Evolutionary conservation across 169 alveolate genomes (phyloP).

Genomic region (Besnoitia besnoiti): DNA sequence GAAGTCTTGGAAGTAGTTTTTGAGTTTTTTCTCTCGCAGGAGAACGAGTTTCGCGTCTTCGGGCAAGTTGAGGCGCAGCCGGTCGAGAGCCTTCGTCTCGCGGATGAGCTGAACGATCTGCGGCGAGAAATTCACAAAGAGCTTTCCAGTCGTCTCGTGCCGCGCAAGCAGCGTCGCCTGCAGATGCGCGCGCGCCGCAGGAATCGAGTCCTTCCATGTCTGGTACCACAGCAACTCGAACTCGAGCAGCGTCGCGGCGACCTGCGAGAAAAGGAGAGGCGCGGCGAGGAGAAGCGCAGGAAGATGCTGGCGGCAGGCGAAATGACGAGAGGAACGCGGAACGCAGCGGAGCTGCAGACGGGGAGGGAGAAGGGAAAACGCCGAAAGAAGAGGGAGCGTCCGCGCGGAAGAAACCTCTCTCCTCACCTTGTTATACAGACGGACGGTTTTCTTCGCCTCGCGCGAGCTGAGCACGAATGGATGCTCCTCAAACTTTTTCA

Average conservation of each 20-base stretch:
- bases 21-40: conserved; percentile 93
- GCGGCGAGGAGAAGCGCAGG: neutral
- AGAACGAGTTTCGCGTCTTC: conserved; percentile 93
- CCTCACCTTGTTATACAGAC: conserved; percentile 87
- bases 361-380: neutral
- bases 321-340: neutral
- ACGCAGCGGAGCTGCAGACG: neutral
- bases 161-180: conserved; percentile 91
- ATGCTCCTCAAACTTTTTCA: conserved; percentile 87
- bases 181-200: conserved; percentile 89
- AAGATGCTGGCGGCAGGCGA: neutral
- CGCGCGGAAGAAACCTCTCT: neutral
- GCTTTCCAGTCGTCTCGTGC: conserved; percentile 88
- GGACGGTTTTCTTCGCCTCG: conserved; percentile 83
- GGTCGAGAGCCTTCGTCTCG: conserved; percentile 93
- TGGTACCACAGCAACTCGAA: conserved; percentile 88
- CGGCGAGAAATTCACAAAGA: conserved; percentile 90
- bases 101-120: conserved; percentile 92
- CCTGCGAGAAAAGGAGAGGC: neutral
- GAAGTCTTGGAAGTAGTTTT: conserved; percentile 90
- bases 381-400: neutral
- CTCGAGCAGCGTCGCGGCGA: conserved; percentile 84
- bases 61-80: conserved; percentile 94
- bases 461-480: conserved; percentile 76
- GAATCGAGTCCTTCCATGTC: conserved; percentile 92